Conservation (phyloP, 108 stramenopile species). For the Skeletonema menzelii region DNA sequence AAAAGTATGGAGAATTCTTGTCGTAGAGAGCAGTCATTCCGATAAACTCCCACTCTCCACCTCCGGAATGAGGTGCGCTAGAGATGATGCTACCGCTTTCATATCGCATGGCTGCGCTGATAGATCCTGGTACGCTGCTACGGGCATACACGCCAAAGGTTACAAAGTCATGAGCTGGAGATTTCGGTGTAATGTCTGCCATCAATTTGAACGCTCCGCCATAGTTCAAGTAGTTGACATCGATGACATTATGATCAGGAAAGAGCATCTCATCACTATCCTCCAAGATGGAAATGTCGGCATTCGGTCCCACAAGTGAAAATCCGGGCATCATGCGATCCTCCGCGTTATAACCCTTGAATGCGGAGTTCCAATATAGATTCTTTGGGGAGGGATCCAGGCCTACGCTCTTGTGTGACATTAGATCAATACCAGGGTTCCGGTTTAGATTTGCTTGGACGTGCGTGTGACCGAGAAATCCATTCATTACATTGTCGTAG, state of each 20-base stretch:
- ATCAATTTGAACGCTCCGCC: slow-evolving; percentile 28
- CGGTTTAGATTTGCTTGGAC: slow-evolving; percentile 32
- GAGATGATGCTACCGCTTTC: slow-evolving; percentile 27
- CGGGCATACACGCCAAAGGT: slow-evolving; percentile 40
- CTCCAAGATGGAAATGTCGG: slow-evolving; percentile 6
- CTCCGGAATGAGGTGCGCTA: slow-evolving; percentile 21
- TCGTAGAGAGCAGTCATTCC: slow-evolving; percentile 40
- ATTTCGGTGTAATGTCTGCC: slow-evolving; percentile 1
- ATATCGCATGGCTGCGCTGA: slow-evolving; percentile 33
- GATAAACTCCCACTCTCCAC: slow-evolving; percentile 41
- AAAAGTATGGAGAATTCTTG: slow-evolving; percentile 35
- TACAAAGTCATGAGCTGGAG: slow-evolving; percentile 28
- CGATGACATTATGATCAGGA: slow-evolving; percentile 31
- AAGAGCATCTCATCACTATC: slow-evolving; percentile 5
- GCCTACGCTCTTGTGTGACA: slow-evolving; percentile 17
- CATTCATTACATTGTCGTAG: slow-evolving; percentile 45
- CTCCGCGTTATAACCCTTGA: slow-evolving; percentile 14
- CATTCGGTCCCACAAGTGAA: slow-evolving; percentile 9
- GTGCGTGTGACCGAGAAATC: slow-evolving; percentile 32
- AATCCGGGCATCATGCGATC: slow-evolving; percentile 30
- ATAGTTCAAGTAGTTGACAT: slow-evolving; percentile 25
- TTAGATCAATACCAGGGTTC: slow-evolving; percentile 37
- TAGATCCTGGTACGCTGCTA: slow-evolving; percentile 16
- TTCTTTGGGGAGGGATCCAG: slow-evolving; percentile 33
- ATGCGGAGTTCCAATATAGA: slow-evolving; percentile 32